Conservation (phyloP, 352 stramenopile species). For the Pythium grandisporangium region DNA sequence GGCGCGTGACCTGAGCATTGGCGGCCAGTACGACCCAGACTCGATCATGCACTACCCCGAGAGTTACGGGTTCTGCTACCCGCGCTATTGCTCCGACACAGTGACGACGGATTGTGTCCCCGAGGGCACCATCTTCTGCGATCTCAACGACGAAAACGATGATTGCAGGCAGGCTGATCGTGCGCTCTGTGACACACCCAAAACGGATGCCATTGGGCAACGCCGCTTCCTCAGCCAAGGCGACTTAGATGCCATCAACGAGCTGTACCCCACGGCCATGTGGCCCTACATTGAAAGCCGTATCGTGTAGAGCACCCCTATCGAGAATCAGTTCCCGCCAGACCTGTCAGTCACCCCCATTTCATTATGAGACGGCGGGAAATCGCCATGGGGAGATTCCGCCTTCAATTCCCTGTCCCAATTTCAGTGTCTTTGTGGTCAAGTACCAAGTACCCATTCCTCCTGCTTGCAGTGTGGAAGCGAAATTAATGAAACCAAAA, state of each 20-base stretch:
- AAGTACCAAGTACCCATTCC: no score
- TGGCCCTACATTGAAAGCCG: no score
- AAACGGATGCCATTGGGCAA: constrained; percentile 54
- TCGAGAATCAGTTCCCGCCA: no score
- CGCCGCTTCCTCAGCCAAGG: constrained; percentile 42
- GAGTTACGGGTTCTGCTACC: constrained; percentile 70
- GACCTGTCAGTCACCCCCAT: no score
- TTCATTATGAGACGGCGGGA: no score
- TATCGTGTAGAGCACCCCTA: no score
- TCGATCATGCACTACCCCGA: constrained; percentile 80
- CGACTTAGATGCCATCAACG: constrained; percentile 33
- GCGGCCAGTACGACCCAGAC: constrained; percentile 54
- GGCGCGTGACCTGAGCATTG: constrained; percentile 51
- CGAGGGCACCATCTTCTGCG: constrained; percentile 49
- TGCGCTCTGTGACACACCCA: constrained; percentile 37
- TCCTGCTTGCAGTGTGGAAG: no score
- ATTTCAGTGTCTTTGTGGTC: no score
- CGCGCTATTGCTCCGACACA: constrained; percentile 29
- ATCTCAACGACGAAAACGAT: constrained; percentile 51
- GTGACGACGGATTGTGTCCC: constrained; percentile 38
- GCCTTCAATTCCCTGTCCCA: no score
- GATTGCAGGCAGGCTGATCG: constrained; percentile 52
- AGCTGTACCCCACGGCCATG: constrained; percentile 23
- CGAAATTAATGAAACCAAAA: no score
- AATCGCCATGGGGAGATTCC: no score